Evolutionary conservation across 75 land plant species (phyloP), one percentile per base, ranked within the genome.

Genomic region (Cryptomeria japonica): DNA sequence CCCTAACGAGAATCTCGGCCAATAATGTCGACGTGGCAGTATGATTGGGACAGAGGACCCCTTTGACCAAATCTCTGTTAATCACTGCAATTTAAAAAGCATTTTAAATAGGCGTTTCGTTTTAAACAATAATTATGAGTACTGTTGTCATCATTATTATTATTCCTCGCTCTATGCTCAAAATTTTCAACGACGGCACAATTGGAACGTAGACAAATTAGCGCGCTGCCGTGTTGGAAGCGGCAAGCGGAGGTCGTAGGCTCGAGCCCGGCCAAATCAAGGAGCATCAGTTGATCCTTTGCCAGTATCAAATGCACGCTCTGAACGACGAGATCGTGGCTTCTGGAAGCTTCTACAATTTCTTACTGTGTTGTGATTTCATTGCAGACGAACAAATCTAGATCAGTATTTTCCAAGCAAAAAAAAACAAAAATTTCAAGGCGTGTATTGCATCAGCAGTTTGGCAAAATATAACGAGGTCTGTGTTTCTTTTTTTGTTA

Each of bases 1-100:
- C 76, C 34, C 5, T 19, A 22, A n/a, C 77, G 77, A 75, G 37
- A 75, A 32, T 75, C 77, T 34, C 34, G 77, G 37, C 37, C 3
- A 44, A 44, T 42, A 46, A 11, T 46, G 34, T 82, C 84, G 15
- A 82, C 84, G 84, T 82, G 84, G 84, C 32, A n/a, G 47, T 32
- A 41, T 46, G 37, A 75, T 75, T 34, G 77, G 28, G 51, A 3
- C 32, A 41, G 51, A 28, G 32, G 49, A 41, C n/a, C 47, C 84
- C 53, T 38, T 25, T 44, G 41, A 38, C 84, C 28, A 28, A 46
- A 82, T 28, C 47, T 44, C 32, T 28, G 84, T 75, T 75, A 82
- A 44, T 46, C 51, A 79, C 82, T 41, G 28, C 25, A 39, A 19
- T 79, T 25, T 46, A 44, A 80, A 39, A 42, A 41, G 44, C 46